Evolutionary conservation across 495 filamentous ascomycete genomes (phyloP).

Genomic region (Neurospora pannonica): DNA sequence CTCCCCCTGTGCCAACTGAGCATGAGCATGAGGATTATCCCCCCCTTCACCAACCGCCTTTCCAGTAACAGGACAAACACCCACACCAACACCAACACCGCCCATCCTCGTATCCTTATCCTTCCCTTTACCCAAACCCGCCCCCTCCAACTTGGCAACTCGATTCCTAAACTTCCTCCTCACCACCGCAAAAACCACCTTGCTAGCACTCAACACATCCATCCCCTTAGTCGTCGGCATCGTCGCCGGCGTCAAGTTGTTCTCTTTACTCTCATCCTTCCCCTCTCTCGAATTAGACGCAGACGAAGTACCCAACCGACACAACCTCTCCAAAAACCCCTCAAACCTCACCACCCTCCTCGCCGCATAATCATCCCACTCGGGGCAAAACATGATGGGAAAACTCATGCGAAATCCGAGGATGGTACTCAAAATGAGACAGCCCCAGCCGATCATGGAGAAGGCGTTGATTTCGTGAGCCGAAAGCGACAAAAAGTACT

Average conservation of each 20-base stretch:
- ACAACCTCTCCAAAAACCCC: constrained; percentile 20
- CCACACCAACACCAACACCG: neutral
- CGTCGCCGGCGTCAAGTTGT: neutral
- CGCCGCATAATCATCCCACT: constrained; percentile 27
- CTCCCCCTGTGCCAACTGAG: neutral
- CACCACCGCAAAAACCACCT: constrained; percentile 30
- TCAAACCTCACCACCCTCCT: constrained; percentile 23
- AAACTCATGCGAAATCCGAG: constrained; percentile 34
- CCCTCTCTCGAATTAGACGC: neutral
- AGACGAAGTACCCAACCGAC: constrained; percentile 1
- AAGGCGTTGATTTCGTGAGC: constrained; percentile 20
- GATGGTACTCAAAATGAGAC: constrained; percentile 28
- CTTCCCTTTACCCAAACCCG: no score
- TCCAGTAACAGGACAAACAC: neutral
- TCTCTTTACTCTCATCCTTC: neutral
- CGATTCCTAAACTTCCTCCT: constrained; percentile 27
- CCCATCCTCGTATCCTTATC: neutral
- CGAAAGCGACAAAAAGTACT: constrained; percentile 18
- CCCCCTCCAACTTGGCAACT: constrained; percentile 24
- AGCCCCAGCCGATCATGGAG: constrained; percentile 23
- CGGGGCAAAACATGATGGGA: constrained; percentile 23
- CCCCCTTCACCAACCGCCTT: neutral
- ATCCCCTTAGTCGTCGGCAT: constrained; percentile 6
- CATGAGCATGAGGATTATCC: neutral
- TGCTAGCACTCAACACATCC: constrained; percentile 29